phyloP scores from a whole-genome alignment of 2,329 filamentous ascomycete genomes.

The Claviceps lovelessii region DNA sequence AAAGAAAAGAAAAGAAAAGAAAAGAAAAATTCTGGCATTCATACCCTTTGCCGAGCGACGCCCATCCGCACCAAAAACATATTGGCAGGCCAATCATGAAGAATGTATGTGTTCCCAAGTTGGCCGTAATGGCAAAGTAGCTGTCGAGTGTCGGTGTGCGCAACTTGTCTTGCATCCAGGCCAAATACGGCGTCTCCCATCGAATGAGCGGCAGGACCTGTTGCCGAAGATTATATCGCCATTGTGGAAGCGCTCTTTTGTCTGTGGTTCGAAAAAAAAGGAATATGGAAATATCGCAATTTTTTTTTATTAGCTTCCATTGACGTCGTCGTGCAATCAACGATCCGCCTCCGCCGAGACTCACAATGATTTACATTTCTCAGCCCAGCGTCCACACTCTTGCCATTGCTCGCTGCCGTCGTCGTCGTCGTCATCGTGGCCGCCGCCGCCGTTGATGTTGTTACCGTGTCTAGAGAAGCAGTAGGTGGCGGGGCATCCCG shows the following conservation, averaged over 20 bases:
- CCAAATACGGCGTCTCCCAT: constrained; percentile 91
- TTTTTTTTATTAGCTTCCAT: constrained; percentile 3
- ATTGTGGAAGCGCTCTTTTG: constrained; percentile 66
- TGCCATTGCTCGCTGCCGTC: constrained; percentile 10
- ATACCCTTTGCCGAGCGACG: constrained; percentile 73
- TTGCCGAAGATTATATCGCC: constrained; percentile 79
- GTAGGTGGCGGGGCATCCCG: constrained; percentile 17
- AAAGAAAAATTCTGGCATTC: constrained; percentile 13
- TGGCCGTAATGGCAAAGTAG: constrained; percentile 94
- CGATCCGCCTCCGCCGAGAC: background rate
- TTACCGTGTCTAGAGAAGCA: background rate
- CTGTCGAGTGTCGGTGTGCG: constrained; percentile 78
- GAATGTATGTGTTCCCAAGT: constrained; percentile 93
- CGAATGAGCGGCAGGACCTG: constrained; percentile 71
- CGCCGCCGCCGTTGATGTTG: background rate
- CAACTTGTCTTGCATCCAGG: constrained; percentile 65
- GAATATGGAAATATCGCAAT: background rate
- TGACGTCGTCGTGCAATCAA: background rate
- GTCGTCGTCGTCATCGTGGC: background rate
- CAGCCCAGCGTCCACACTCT: constrained; percentile 54
- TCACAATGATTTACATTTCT: constrained; percentile 65
- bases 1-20: constrained; percentile 8
- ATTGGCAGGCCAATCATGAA: constrained; percentile 95
- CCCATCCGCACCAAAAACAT: constrained; percentile 91
- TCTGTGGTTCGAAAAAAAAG: constrained; percentile 38